Percentiles rank a stretch among this genome's conserved stretches.
These are phyloP conservation scores for Viridothelium virens DNA, from an alignment of 495 filamentous ascomycete genomes.

Conservation along the genomic window DNA sequence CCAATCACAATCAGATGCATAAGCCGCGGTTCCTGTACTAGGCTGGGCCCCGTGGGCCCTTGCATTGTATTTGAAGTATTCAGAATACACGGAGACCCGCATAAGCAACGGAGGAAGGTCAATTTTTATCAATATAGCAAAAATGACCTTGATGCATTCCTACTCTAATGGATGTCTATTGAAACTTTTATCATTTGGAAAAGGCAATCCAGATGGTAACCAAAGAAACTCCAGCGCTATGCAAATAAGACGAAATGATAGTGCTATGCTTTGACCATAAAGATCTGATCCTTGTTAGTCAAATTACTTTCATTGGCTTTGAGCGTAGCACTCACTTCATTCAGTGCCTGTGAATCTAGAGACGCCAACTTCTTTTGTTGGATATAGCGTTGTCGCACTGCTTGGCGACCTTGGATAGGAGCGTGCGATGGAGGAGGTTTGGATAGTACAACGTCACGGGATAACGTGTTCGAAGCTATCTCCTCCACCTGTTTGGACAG, in stretches of 20 bases:
- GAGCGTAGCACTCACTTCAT: constrained; percentile 51
- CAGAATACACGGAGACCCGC: too few relatives aligned
- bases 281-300: constrained; percentile 23
- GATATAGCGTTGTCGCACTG: constrained; percentile 63
- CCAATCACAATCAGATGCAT: neutral
- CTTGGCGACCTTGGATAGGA: constrained; percentile 44
- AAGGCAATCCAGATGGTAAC: neutral
- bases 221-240: neutral
- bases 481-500: neutral
- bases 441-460: neutral
- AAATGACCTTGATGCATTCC: too few relatives aligned
- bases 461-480: neutral
- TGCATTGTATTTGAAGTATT: too few relatives aligned
- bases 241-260: neutral
- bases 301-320: neutral
- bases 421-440: neutral
- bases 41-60: neutral
- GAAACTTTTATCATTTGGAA: neutral
- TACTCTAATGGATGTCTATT: neutral
- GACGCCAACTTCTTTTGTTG: constrained; percentile 69
- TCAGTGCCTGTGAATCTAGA: constrained; percentile 62
- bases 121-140: too few relatives aligned
- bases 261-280: constrained; percentile 29
- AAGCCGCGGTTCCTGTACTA: neutral
- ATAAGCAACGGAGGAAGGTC: too few relatives aligned